Evolutionary conservation across 163 green algal genomes (phyloP), one percentile per base, ranked within the genome.

Genomic region (Chlorella variabilis): DNA sequence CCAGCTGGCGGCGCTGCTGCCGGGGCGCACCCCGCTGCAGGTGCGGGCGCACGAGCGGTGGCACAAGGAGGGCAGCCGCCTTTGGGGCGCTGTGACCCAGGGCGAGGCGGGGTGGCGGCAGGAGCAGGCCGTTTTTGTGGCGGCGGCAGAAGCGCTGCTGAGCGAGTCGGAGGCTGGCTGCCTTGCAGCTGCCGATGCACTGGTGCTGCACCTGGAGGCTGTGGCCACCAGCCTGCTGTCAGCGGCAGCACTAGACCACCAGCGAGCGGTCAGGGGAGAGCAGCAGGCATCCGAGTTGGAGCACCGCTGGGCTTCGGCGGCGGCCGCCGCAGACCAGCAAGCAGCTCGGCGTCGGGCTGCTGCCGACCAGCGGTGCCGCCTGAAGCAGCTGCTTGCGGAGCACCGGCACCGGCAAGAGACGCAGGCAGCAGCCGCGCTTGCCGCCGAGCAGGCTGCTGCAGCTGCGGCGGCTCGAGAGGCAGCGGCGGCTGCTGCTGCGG

Each of bases 321-420:
- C n/a, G 7, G 73, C 38, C 17, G 48, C 48, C 3, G 73, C 73
- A 7, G 48, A 34, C 4, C 9, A 69, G 76, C 20, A 48, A 11
- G 54, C 51, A 20, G 34, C 36, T 23, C 33, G 23, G 34, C 33
- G 63, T 29, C 45, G 56, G 31, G 76, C 62, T 18, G 18, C 33
- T 34, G 33, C 45, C 8, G 48, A 63, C 4, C n/a, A 68, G 17
- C 23, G 39, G 0, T 45, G 23, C 1, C 63, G 62, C 2, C 21
- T 82, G 63, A 48, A 66, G 29, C 62, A 65, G 45, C 76, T 82
- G 48, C 23, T 82, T 18, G 63, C 48, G 8, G 36, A 76, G 63
- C 76, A 82, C 48, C 33, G 27, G 48, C 21, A 36, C n/a, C 39
- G 20, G 36, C 38, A 15, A 25, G 27, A 54, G 29, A 23, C 33